Evolutionary conservation across 495 filamentous ascomycete species (phyloP).

Genomic region (Xylaria bambusicola): DNA sequence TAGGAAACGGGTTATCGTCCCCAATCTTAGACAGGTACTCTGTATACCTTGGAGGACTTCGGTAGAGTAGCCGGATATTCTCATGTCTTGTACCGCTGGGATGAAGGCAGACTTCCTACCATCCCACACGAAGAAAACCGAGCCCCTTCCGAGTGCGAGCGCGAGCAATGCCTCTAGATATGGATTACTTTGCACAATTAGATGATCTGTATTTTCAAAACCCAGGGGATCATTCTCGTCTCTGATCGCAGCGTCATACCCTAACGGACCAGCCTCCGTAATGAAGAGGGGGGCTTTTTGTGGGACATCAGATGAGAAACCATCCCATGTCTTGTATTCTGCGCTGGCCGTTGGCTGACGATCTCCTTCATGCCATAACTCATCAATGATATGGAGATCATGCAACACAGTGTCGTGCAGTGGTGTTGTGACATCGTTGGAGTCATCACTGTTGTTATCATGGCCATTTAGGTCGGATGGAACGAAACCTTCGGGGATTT

Average conservation of each 20-base stretch:
- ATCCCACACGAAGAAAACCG: constrained; percentile 74
- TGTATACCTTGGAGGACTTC: constrained; percentile 59
- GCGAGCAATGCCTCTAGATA: constrained; percentile 66
- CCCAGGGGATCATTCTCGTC: constrained; percentile 31
- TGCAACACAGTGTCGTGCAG: constrained; percentile 29
- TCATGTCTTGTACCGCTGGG: constrained; percentile 54
- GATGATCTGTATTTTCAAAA: constrained; percentile 29
- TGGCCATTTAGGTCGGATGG: constrained; percentile 33
- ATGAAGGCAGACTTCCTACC: constrained; percentile 57
- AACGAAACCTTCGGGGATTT: constrained; percentile 37
- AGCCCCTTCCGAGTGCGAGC: constrained; percentile 79
- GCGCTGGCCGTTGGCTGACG: constrained; percentile 32
- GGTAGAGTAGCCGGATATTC: constrained; percentile 70
- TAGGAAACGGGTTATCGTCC: constrained; percentile 57
- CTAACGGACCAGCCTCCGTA: constrained; percentile 71
- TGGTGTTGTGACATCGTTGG: constrained; percentile 22
- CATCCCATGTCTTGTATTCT: constrained; percentile 72
- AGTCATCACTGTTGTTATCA: constrained; percentile 22
- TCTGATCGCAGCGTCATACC: constrained; percentile 69
- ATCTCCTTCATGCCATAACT: constrained; percentile 57
- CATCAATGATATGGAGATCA: constrained; percentile 38
- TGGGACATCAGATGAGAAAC: constrained; percentile 47
- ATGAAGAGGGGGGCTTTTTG: constrained; percentile 64
- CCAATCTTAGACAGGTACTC: constrained; percentile 58
- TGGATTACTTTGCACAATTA: constrained; percentile 44